These are phyloP conservation scores for Neolentinus lepideus DNA, from an alignment of 1,284 basidiomycete genomes.

Conservation along the genomic window DNA sequence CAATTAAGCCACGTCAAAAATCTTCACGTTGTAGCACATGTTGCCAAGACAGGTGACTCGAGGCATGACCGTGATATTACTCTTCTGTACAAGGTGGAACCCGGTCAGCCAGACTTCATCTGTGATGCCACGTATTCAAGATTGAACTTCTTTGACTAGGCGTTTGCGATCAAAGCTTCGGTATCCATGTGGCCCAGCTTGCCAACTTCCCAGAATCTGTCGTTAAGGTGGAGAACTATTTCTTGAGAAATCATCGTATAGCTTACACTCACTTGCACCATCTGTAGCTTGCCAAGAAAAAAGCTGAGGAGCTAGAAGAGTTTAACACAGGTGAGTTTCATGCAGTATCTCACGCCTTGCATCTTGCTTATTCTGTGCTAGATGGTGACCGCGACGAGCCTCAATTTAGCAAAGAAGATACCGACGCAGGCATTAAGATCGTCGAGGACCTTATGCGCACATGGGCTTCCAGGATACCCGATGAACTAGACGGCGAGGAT, in stretches of 20 bases:
- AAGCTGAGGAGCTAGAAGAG: slow-evolving; percentile 95
- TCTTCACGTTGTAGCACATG: slow-evolving; percentile 93
- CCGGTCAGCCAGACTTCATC: slow-evolving; percentile 43
- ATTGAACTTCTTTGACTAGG: slow-evolving; percentile 28
- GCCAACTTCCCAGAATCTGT: slow-evolving; percentile 96
- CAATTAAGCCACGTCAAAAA: slow-evolving; percentile 89
- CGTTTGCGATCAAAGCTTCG: slow-evolving; percentile 94
- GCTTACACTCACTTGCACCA: not conserved
- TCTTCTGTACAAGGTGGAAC: slow-evolving; percentile 91
- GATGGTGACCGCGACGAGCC: slow-evolving; percentile 29
- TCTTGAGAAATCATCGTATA: not conserved
- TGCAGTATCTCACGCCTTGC: not conserved
- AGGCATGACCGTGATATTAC: slow-evolving; percentile 84
- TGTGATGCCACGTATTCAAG: not conserved
- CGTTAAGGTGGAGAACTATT: slow-evolving; percentile 56
- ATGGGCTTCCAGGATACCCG: slow-evolving; percentile 50
- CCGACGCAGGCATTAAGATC: slow-evolving; percentile 74
- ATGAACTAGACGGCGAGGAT: slow-evolving; percentile 39
- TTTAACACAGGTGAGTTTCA: slow-evolving; percentile 54
- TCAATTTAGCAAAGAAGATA: slow-evolving; percentile 52
- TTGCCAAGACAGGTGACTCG: slow-evolving; percentile 50
- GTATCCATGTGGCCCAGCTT: slow-evolving; percentile 95
- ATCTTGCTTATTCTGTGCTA: slow-evolving; percentile 3
- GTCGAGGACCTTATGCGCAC: slow-evolving; percentile 74
- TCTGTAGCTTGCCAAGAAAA: slow-evolving; percentile 90